Evolutionary conservation across 345 rosid species (phyloP), one percentile per base, ranked within the genome.

Genomic region (Populus davidiana): DNA sequence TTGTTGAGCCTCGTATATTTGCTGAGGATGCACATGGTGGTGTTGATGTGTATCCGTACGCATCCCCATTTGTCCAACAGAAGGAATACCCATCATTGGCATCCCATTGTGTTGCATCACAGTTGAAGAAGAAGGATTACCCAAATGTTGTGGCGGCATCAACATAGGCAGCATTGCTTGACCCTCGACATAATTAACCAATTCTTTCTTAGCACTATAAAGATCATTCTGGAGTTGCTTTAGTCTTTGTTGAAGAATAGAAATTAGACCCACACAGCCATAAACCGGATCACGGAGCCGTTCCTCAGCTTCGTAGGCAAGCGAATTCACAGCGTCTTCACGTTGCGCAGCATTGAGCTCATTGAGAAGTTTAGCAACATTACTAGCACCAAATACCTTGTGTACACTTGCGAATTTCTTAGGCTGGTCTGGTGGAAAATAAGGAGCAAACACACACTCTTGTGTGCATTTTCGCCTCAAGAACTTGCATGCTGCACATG

Each of bases 211-310:
- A 17, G 94, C 93, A 41, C 38, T 73, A 62, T 69, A 75, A 10
- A 92, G 87, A 77, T 88, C 92, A 7, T 8, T 63, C 54, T 89
- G 92, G 54, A 90, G 73, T 62, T 83, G 82, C 79, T 88, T 89
- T 2, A 91, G 90, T 47, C 80, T 81, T 35, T 91, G 96, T 63
- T 93, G 98, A 8, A 95, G 87, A 66, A 91, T 72, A 2, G 96
- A 86, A 76, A 95, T 91, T 23, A 88, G 79, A 6, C 97, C 94
- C 35, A 93, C 93, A 20, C 99, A 93, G 13, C 99, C 98, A 17
- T 95, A 93, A 21, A 95, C 93, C 2, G 97, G 99, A 62, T 95
- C 98, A 0, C 85, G 92, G 43, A 90, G 89, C 11, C 98, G 88
- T 50, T 91, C 88, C 77, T 95, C 94, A 0, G 98, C 97, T 59